phyloP scores from a whole-genome alignment of 805 yeast species.

The Ogataea pini region DNA sequence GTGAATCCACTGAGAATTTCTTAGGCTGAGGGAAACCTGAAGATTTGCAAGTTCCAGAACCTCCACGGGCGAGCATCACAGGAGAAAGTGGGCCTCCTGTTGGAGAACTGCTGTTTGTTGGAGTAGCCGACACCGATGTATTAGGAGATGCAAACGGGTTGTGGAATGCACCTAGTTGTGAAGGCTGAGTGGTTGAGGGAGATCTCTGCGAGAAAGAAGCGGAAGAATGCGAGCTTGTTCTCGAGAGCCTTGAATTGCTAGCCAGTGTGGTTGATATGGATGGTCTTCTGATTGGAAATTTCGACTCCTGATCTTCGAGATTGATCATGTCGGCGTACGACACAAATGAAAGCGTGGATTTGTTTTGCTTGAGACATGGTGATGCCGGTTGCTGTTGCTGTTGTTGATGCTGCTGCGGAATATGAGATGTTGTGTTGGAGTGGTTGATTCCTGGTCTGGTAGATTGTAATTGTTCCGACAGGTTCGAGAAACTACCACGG shows the following conservation, averaged over 20 bases:
- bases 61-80: slow-evolving; percentile 17
- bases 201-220: slow-evolving; percentile 24
- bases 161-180: slow-evolving; percentile 17
- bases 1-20: slow-evolving; percentile 30
- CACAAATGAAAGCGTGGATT: slow-evolving; percentile 52
- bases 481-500: slow-evolving; percentile 27
- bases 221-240: slow-evolving; percentile 31
- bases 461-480: slow-evolving; percentile 29
- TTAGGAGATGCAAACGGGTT: slow-evolving; percentile 14
- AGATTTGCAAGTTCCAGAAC: slow-evolving; percentile 15
- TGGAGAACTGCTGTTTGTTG: slow-evolving; percentile 13
- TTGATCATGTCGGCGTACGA: slow-evolving; percentile 80
- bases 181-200: slow-evolving; percentile 15
- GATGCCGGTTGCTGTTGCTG: slow-evolving; percentile 28
- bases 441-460: slow-evolving; percentile 15
- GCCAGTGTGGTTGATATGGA: slow-evolving; percentile 47
- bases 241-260: slow-evolving; percentile 28
- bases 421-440: slow-evolving; percentile 14
- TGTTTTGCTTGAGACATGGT: slow-evolving; percentile 36
- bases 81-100: slow-evolving; percentile 18
- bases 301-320: slow-evolving; percentile 55
- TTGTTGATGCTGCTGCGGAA: slow-evolving; percentile 10
- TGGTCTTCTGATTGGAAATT: slow-evolving; percentile 56
- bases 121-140: slow-evolving; percentile 12
- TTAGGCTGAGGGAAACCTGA: slow-evolving; percentile 28